These are phyloP conservation scores for Aspergillus udagawae DNA, from an alignment of 2,329 filamentous ascomycete genomes.

Conservation along the genomic window DNA sequence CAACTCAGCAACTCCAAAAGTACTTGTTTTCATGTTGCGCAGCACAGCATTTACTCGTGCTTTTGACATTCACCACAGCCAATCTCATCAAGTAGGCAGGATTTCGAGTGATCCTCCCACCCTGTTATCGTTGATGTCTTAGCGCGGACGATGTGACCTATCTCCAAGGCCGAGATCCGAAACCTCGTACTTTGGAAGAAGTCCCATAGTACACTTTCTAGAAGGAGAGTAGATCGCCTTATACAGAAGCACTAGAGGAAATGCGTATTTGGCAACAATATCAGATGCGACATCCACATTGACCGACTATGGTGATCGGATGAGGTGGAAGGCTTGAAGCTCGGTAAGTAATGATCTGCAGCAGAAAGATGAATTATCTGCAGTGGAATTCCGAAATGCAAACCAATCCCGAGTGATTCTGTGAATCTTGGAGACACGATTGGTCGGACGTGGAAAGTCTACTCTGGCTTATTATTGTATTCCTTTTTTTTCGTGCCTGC, in stretches of 20 bases:
- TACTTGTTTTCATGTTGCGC: background rate
- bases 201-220: too few species aligned
- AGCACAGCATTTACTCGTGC: background rate
- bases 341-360: conserved; percentile 11
- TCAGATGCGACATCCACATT: too few species aligned
- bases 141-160: background rate
- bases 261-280: too few species aligned
- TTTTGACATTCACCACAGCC: background rate
- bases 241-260: too few species aligned
- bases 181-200: background rate
- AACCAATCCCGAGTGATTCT: conserved; percentile 3
- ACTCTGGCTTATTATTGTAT: background rate
- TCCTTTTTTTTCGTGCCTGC: background rate
- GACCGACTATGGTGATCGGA: too few species aligned
- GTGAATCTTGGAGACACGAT: conserved; percentile 2
- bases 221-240: too few species aligned
- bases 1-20: background rate
- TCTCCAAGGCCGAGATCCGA: background rate
- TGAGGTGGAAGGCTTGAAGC: conserved; percentile 1
- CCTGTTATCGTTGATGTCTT: too few species aligned
- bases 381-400: conserved; percentile 7
- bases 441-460: background rate
- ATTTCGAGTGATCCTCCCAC: background rate
- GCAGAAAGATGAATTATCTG: conserved; percentile 14
- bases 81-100: background rate